A percentile compares a stretch with the other conserved stretches of the same genome.
Conservation (phyloP, 768 basidiomycete species). For the Hericium erinaceus region DNA sequence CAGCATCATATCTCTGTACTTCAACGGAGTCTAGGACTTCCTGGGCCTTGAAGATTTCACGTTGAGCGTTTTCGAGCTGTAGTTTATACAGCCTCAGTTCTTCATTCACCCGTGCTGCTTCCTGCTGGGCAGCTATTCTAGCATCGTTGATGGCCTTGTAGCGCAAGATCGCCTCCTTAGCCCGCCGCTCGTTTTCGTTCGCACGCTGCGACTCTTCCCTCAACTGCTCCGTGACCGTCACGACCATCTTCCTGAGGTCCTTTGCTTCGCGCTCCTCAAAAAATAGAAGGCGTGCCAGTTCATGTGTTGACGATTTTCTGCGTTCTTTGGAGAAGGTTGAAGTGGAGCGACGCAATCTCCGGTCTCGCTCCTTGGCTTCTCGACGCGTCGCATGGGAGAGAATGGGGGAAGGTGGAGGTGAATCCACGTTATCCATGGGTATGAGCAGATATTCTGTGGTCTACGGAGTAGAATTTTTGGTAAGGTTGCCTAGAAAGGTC, state of each 20-base stretch:
- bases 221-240: slow-evolving; percentile 28
- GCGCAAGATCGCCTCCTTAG: slow-evolving; percentile 22
- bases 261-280: slow-evolving; percentile 31
- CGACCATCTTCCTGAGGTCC: slow-evolving; percentile 30
- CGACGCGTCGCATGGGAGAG: slow-evolving; percentile 5
- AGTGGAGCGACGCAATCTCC: slow-evolving; percentile 1
- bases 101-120: slow-evolving; percentile 26
- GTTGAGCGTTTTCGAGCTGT: slow-evolving; percentile 49
- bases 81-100: slow-evolving; percentile 49
- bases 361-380: neutral
- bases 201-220: slow-evolving; percentile 29
- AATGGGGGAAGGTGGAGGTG: slow-evolving; percentile 6
- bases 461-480: too few relatives aligned
- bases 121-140: slow-evolving; percentile 21
- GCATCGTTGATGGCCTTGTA: slow-evolving; percentile 25
- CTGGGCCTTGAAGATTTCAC: slow-evolving; percentile 49
- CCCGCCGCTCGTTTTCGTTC: slow-evolving; percentile 24
- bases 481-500: too few relatives aligned
- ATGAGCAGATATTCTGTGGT: neutral
- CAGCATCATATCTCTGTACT: slow-evolving; percentile 38
- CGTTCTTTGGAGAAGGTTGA: slow-evolving; percentile 7
- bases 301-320: neutral
- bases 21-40: slow-evolving; percentile 40
- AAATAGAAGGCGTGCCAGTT: slow-evolving; percentile 21
- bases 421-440: neutral